Evolutionary conservation across 768 basidiomycete species (phyloP).

Genomic region (Suillus occidentalis): DNA sequence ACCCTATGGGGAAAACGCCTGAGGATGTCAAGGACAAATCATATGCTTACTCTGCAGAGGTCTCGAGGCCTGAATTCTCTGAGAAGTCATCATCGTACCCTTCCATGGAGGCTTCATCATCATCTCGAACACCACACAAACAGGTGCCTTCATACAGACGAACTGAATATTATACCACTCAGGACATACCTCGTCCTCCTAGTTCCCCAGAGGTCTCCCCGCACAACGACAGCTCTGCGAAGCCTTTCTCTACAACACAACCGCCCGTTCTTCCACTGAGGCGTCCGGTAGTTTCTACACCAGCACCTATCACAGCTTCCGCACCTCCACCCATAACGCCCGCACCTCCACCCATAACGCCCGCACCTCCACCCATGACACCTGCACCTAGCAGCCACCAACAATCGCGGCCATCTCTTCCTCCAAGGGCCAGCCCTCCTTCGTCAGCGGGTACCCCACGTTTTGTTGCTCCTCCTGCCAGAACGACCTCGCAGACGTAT

Average conservation of each 20-base stretch:
- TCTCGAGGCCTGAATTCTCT: not conserved
- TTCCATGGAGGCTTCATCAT: not conserved
- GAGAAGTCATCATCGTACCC: not conserved
- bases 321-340: not conserved
- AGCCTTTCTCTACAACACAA: not conserved
- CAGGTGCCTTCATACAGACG: not conserved
- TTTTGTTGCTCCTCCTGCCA: too few species aligned
- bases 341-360: too few species aligned
- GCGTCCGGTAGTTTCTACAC: not conserved
- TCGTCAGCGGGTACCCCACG: not conserved
- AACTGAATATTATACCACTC: not conserved
- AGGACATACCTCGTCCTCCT: not conserved
- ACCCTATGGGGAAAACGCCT: not conserved
- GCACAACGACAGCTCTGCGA: not conserved
- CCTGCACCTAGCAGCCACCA: not conserved
- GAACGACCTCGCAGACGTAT: not conserved
- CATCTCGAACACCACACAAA: not conserved
- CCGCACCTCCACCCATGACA: too few species aligned
- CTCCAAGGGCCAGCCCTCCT: not conserved
- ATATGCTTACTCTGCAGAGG: not conserved
- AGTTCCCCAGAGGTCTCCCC: not conserved
- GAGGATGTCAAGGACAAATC: not conserved
- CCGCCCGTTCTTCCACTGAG: not conserved
- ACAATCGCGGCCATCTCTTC: not conserved
- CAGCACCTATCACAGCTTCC: not conserved